Evolutionary conservation across 345 rosid species (phyloP).

Genomic region (Clarkia xantiana): DNA sequence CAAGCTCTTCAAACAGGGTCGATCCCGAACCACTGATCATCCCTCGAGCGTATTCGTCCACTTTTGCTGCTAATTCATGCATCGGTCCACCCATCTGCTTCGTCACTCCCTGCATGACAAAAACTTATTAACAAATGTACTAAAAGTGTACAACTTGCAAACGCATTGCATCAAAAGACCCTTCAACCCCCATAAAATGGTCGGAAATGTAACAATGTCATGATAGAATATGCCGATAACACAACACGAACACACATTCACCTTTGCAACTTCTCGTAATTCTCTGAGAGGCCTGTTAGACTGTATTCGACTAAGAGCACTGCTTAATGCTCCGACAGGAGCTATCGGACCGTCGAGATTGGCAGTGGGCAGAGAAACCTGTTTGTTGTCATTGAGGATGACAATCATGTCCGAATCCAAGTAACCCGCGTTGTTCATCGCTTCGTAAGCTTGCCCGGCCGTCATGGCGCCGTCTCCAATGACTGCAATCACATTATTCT

Average conservation of each 20-base stretch:
- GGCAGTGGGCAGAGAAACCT: slow-evolving; percentile 41
- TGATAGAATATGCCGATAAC: too few relatives aligned
- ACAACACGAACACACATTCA: not conserved
- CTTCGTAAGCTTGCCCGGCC: slow-evolving; percentile 41
- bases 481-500: slow-evolving; percentile 31
- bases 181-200: too few relatives aligned
- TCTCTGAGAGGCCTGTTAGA: slow-evolving; percentile 17
- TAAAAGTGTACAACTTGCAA: too few relatives aligned
- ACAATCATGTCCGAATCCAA: slow-evolving; percentile 30
- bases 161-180: too few relatives aligned
- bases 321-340: slow-evolving; percentile 33
- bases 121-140: too few relatives aligned
- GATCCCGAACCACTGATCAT: slow-evolving; percentile 12
- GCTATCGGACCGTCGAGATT: slow-evolving; percentile 39
- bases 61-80: slow-evolving; percentile 19
- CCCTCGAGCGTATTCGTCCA: slow-evolving; percentile 17
- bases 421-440: slow-evolving; percentile 41
- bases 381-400: slow-evolving; percentile 34
- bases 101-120: slow-evolving; percentile 15
- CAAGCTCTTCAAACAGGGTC: slow-evolving; percentile 33
- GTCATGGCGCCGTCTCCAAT: slow-evolving; percentile 48
- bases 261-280: slow-evolving; percentile 28
- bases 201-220: too few relatives aligned
- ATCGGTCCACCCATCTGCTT: slow-evolving; percentile 22
- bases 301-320: slow-evolving; percentile 20